Evolutionary conservation across 768 basidiomycete genomes (phyloP).

Genomic region (Lactifluus volemus): DNA sequence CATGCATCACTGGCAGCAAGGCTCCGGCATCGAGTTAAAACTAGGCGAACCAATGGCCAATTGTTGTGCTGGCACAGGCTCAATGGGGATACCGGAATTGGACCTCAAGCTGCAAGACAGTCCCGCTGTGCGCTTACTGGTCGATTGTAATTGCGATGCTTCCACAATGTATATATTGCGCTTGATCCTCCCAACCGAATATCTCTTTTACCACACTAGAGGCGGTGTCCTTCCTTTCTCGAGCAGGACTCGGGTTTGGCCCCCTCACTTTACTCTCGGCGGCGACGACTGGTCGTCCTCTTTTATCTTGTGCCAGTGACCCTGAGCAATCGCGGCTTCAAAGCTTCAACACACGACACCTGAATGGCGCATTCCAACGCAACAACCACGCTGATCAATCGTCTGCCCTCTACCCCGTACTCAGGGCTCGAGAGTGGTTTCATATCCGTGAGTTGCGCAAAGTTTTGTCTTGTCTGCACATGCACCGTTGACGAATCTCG

Average conservation of each 20-base stretch:
- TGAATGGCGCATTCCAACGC: too few relatives aligned
- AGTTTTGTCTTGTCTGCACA: too few relatives aligned
- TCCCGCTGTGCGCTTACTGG: too few relatives aligned
- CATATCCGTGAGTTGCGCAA: conserved; percentile 7
- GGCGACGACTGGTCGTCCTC: conserved; percentile 1
- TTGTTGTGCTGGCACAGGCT: too few relatives aligned
- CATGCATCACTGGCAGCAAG: too few relatives aligned
- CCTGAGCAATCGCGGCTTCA: background rate
- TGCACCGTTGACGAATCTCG: background rate
- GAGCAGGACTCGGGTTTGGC: background rate
- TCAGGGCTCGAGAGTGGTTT: background rate
- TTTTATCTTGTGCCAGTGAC: background rate
- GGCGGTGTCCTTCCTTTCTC: too few relatives aligned
- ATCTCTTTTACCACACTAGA: background rate
- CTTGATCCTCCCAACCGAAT: background rate
- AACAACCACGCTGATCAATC: background rate
- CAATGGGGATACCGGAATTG: too few relatives aligned
- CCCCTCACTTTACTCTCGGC: background rate
- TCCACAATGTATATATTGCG: background rate
- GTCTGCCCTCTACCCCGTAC: background rate
- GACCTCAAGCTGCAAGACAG: too few relatives aligned
- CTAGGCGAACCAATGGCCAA: too few relatives aligned
- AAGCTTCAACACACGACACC: background rate
- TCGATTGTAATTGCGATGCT: too few relatives aligned
- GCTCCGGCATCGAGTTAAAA: too few relatives aligned